Evolutionary conservation across 129 eudicot genomes (phyloP).

Genomic region (Escallonia herrerae): DNA sequence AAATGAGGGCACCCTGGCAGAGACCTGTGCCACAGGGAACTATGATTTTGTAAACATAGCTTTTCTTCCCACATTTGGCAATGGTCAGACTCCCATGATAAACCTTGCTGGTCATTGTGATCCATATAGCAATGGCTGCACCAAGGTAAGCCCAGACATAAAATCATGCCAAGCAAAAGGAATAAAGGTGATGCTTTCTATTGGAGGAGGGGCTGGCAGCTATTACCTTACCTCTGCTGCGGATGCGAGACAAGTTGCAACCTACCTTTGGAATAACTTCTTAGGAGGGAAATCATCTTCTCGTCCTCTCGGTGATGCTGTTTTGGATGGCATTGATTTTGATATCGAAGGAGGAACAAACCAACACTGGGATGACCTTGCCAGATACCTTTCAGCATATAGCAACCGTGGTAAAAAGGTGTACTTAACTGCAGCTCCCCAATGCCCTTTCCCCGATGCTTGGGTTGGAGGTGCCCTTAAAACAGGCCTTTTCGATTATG

Average conservation of each 20-base stretch:
- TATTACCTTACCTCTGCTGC: not conserved
- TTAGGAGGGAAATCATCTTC: not conserved
- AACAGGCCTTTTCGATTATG: not conserved
- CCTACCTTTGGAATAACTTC: too few relatives aligned
- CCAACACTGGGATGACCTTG: too few relatives aligned
- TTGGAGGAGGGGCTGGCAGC: not conserved
- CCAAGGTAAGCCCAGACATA: constrained; percentile 13
- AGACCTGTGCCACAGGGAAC: constrained; percentile 26
- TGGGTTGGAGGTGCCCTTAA: constrained; percentile 3
- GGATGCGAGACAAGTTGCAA: not conserved
- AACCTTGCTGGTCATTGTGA: constrained; percentile 34
- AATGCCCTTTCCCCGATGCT: too few relatives aligned
- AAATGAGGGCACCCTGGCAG: constrained; percentile 25
- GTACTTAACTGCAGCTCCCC: too few relatives aligned
- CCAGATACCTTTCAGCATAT: too few relatives aligned
- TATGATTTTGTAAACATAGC: constrained; percentile 28
- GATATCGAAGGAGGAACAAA: not conserved
- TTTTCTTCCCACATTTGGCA: constrained; percentile 22
- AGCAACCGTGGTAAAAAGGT: too few relatives aligned
- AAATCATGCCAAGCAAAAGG: constrained; percentile 21
- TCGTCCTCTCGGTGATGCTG: not conserved
- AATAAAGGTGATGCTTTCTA: constrained; percentile 17
- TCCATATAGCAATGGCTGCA: constrained; percentile 16
- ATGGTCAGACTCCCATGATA: constrained; percentile 14
- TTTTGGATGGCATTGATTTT: not conserved